Evolutionary conservation across 2,329 filamentous ascomycete species (phyloP).

Genomic region (Endocalyx cinctus): DNA sequence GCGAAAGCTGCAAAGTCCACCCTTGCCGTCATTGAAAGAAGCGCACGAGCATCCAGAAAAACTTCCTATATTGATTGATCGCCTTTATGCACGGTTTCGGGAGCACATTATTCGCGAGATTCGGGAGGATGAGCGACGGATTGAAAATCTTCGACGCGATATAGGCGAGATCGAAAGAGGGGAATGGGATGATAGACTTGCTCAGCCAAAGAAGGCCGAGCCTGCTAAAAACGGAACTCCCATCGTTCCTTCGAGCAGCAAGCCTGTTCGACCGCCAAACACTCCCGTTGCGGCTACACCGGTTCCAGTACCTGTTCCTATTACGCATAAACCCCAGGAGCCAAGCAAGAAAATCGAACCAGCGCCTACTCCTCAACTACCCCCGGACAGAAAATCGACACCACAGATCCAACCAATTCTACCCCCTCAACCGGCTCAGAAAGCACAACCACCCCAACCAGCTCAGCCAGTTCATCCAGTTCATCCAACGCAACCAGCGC

Average conservation of each 20-base stretch:
- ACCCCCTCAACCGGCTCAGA: too few species aligned
- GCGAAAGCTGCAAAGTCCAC: conserved; percentile 66
- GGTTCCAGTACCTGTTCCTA: conserved; percentile 9
- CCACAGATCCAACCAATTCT: too few species aligned
- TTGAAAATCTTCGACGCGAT: conserved; percentile 60
- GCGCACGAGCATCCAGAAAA: conserved; percentile 61
- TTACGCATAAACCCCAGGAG: conserved; percentile 12
- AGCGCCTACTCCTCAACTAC: conserved; percentile 14
- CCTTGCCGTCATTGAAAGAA: conserved; percentile 61
- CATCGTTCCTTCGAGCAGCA: too few species aligned
- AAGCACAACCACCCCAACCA: too few species aligned
- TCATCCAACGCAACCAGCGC: too few species aligned
- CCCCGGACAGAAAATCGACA: conserved; percentile 22
- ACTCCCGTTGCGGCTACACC: conserved; percentile 13
- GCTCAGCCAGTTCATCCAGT: too few species aligned
- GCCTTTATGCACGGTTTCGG: conserved; percentile 71
- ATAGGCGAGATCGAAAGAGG: conserved; percentile 62
- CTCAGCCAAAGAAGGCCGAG: conserved; percentile 12
- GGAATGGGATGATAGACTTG: conserved; percentile 21
- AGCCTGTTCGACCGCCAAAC: too few species aligned
- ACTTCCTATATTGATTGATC: conserved; percentile 65
- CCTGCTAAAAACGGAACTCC: conserved; percentile 9
- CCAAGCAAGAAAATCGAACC: conserved; percentile 12
- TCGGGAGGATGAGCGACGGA: conserved; percentile 66
- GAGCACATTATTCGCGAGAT: conserved; percentile 67